Percentiles rank a stretch among this genome's conserved stretches.
Evolutionary conservation across 345 rosid genomes (phyloP).

Genomic region (Litchi chinensis): DNA sequence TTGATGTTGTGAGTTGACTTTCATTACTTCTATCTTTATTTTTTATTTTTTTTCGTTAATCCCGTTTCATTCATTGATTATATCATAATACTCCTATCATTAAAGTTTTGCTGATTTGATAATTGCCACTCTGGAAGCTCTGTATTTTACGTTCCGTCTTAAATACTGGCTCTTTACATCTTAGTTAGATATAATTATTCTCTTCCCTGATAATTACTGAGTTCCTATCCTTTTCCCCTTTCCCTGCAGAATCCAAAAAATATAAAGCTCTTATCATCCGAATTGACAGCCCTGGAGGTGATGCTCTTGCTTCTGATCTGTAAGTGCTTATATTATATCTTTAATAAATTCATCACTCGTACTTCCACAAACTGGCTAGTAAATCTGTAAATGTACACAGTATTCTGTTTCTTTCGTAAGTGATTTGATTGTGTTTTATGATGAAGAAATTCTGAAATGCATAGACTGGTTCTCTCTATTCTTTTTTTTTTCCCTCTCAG

Average conservation of each 20-base stretch:
- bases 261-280: conserved; percentile 88
- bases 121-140: not conserved
- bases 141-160: not conserved
- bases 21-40: not conserved
- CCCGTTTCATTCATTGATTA: not conserved
- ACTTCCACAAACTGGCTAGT: not conserved
- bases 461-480: not conserved
- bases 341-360: not conserved
- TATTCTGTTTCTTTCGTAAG: not conserved
- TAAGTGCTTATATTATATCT: conserved; percentile 50
- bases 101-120: not conserved
- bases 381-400: not conserved
- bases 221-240: conserved; percentile 20
- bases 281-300: conserved; percentile 98
- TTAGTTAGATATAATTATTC: not conserved
- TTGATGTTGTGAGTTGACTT: not conserved
- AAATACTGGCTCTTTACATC: not conserved
- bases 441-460: not conserved
- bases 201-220: conserved; percentile 13
- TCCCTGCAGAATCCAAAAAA: conserved; percentile 62
- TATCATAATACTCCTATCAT: not conserved
- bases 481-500: not conserved
- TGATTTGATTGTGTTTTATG: not conserved
- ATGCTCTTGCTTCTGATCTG: conserved; percentile 98
- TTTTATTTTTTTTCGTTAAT: not conserved